phyloP scores from a whole-genome alignment of 768 basidiomycete species.

The Fistulinella prunicolor region DNA sequence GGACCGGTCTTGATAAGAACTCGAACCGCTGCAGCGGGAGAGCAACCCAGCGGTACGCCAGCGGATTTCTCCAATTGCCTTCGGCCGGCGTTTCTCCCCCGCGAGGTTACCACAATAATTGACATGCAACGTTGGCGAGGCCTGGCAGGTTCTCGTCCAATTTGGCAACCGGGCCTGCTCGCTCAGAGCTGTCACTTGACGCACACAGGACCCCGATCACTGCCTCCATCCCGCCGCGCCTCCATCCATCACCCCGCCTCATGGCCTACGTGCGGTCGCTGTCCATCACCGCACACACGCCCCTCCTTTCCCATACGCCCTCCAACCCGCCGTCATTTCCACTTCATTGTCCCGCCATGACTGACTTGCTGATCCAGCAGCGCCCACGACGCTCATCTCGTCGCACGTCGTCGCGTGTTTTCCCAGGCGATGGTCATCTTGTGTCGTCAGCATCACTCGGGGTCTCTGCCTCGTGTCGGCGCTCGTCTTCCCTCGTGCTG shows the following conservation, averaged over 20 bases:
- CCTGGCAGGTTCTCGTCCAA: constrained; percentile 13
- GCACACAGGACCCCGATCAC: constrained; percentile 22
- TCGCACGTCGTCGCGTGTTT: no score
- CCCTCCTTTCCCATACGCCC: no score
- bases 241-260: constrained; percentile 24
- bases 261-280: constrained; percentile 15
- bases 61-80: constrained; percentile 15
- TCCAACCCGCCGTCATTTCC: background rate
- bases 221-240: constrained; percentile 16
- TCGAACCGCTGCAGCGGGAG: background rate
- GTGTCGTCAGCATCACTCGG: constrained; percentile 15
- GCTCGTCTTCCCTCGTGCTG: constrained; percentile 16
- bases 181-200: no score
- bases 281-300: constrained; percentile 9
- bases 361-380: no score
- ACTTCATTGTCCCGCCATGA: background rate
- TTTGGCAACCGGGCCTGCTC: constrained; percentile 13
- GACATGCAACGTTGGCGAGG: constrained; percentile 33
- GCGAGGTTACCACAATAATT: constrained; percentile 14
- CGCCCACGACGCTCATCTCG: no score
- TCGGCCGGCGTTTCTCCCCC: constrained; percentile 27
- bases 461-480: constrained; percentile 33
- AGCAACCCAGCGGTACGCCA: constrained; percentile 17
- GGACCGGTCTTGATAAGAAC: constrained; percentile 22
- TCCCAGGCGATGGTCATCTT: no score